phyloP scores from a whole-genome alignment of 2,329 filamentous ascomycete genomes.

The Huntiella omanensis region DNA sequence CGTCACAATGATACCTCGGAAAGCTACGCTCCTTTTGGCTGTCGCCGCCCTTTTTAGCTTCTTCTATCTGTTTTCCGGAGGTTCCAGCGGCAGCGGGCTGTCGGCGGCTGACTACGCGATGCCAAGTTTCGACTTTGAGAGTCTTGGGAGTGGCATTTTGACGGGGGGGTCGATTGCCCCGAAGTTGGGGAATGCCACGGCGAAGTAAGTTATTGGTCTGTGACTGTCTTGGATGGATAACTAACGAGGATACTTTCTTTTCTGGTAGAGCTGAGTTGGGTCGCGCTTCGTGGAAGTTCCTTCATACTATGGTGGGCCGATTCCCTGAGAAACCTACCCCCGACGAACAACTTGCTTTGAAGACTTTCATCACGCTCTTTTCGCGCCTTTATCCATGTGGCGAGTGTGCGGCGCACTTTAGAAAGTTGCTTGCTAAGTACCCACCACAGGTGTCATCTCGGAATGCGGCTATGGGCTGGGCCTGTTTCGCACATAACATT shows the following conservation, averaged over 20 bases:
- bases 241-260: constrained; percentile 2
- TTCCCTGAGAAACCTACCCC: constrained; percentile 46
- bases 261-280: constrained; percentile 41
- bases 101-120: constrained; percentile 3
- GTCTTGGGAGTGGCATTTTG: constrained; percentile 31
- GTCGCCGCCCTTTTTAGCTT: constrained; percentile 37
- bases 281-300: constrained; percentile 48
- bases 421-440: constrained; percentile 38
- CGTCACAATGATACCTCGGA: constrained; percentile 28
- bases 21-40: constrained; percentile 33
- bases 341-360: constrained; percentile 43
- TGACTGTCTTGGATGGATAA: background rate
- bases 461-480: constrained; percentile 46
- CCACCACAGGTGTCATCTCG: constrained; percentile 47
- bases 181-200: constrained; percentile 65
- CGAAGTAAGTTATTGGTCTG: constrained; percentile 35
- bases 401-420: constrained; percentile 51
- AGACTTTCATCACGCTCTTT: constrained; percentile 47
- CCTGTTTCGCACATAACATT: constrained; percentile 48
- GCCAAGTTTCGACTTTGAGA: constrained; percentile 21
- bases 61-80: constrained; percentile 37
- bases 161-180: constrained; percentile 56
- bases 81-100: constrained; percentile 14
- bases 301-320: constrained; percentile 52
- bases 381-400: constrained; percentile 52